phyloP scores from a whole-genome alignment of 2,329 filamentous ascomycete genomes.

The Stachybotrys echinatus region DNA sequence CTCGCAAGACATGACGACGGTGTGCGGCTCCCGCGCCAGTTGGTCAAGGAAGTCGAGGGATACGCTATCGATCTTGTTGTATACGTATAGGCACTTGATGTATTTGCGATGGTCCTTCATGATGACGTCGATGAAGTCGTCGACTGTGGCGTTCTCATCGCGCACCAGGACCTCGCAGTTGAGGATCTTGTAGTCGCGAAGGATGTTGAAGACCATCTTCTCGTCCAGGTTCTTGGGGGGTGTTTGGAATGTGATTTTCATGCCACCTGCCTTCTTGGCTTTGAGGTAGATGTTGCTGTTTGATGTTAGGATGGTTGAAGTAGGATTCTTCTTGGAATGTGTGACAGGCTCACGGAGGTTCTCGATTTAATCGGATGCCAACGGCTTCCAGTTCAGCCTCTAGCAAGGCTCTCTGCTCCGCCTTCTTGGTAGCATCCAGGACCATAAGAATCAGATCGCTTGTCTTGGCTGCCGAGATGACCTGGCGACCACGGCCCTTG shows the following conservation, averaged over 20 bases:
- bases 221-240: conserved; percentile 91
- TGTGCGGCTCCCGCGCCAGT: conserved; percentile 86
- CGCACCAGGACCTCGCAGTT: conserved; percentile 95
- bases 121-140: conserved; percentile 98
- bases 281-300: conserved; percentile 93
- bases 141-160: conserved; percentile 91
- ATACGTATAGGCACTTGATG: conserved; percentile 91
- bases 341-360: conserved; percentile 68
- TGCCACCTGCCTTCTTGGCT: conserved; percentile 88
- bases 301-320: background rate
- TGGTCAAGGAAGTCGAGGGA: conserved; percentile 90
- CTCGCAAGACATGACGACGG: conserved; percentile 96
- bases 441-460: conserved; percentile 97
- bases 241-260: conserved; percentile 95
- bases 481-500: conserved; percentile 90
- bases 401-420: conserved; percentile 82
- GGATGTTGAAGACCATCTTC: conserved; percentile 96
- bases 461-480: conserved; percentile 97
- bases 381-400: conserved; percentile 94
- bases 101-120: conserved; percentile 99
- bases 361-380: conserved; percentile 85
- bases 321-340: too few relatives aligned
- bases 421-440: conserved; percentile 91
- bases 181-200: conserved; percentile 97
- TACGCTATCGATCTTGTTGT: conserved; percentile 99